Base-by-base conservation (phyloP, 2,329 filamentous ascomycete genomes). In the Pseudogymnoascus sp. region DNA sequence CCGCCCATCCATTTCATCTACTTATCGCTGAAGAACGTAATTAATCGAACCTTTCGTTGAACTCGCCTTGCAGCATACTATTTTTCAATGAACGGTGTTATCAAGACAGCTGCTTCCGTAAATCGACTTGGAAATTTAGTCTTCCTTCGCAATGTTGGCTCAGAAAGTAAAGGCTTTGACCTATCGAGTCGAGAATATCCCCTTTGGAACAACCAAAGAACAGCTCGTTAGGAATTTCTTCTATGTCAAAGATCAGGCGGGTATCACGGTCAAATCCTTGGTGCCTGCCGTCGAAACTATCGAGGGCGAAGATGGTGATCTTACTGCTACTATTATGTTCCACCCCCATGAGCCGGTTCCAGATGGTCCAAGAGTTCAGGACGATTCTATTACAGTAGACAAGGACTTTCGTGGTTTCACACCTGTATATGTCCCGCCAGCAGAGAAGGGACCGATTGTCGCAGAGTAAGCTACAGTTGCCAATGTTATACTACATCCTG, bases 141-240 rank as follows among this genome's bases (percentile, higher is more conserved):
- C 40, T 23, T 45, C 40, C 18, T 21, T 42, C 18, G 10, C 5
- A 4, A 45, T 45, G 40, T 45, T 18, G 40, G 11, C 18, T 23
- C 18, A 45, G 40, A 45, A 45, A 16, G 2, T 8, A 5, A 45
- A 45, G 40, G 40, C 40, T 45, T 10, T 45, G 40, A 26, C 60
- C 39, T 61, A 34, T 23, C 60, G 63, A 10, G 60, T 64, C 14
- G 60, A 64, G 12, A 64, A 64, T 31, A 62, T 64, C 8, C 63
- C 63, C 7, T n/a, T 39, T n/a, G 42, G 34, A 29, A 47, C 18
- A 14, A 62, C 63, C 18, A 62, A 59, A 34, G 63, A 64, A 12
- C n/a, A 47, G 5, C 63, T 64, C 3, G 40, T 45, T 5, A 62
- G 23, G 16, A 23, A 62, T 37, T 26, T 4, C 39, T 62, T 54